phyloP scores from a whole-genome alignment of 345 rosid species.

The Aquilaria yunnanensis region DNA sequence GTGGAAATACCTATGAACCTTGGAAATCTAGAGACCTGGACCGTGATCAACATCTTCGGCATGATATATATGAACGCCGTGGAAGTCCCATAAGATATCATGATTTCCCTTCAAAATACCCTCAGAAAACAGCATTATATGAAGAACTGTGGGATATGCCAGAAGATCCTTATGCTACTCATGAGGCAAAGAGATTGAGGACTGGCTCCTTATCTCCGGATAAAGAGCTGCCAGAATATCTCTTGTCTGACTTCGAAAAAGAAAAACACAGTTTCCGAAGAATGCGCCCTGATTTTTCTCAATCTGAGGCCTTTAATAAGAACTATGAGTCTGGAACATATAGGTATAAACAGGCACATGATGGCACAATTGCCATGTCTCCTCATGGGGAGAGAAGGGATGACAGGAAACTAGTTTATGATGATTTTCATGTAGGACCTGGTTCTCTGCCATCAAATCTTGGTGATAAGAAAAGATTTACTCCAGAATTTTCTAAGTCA shows the following conservation, averaged over 20 bases:
- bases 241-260: slow-evolving; percentile 48
- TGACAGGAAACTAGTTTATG: slow-evolving; percentile 43
- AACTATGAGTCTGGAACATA: slow-evolving; percentile 32
- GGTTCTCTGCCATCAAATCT: slow-evolving; percentile 32
- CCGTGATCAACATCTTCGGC: slow-evolving; percentile 27
- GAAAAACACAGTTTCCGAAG: slow-evolving; percentile 43
- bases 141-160: slow-evolving; percentile 78
- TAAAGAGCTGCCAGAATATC: slow-evolving; percentile 60
- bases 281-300: slow-evolving; percentile 45
- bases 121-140: slow-evolving; percentile 35
- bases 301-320: slow-evolving; percentile 37
- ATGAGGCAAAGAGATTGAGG: slow-evolving; percentile 62
- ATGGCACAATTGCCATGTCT: slow-evolving; percentile 27
- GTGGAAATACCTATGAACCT: slow-evolving; percentile 46
- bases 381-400: slow-evolving; percentile 42
- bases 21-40: slow-evolving; percentile 33
- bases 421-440: slow-evolving; percentile 36
- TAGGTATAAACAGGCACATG: slow-evolving; percentile 43
- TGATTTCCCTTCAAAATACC: slow-evolving; percentile 36
- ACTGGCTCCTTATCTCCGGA: slow-evolving; percentile 56
- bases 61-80: slow-evolving; percentile 41
- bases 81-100: slow-evolving; percentile 57
- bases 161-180: slow-evolving; percentile 55
- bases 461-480: slow-evolving; percentile 50
- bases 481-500: slow-evolving; percentile 47